phyloP scores from a whole-genome alignment of 2,329 filamentous ascomycete species.

The Peltaster fructicola region DNA sequence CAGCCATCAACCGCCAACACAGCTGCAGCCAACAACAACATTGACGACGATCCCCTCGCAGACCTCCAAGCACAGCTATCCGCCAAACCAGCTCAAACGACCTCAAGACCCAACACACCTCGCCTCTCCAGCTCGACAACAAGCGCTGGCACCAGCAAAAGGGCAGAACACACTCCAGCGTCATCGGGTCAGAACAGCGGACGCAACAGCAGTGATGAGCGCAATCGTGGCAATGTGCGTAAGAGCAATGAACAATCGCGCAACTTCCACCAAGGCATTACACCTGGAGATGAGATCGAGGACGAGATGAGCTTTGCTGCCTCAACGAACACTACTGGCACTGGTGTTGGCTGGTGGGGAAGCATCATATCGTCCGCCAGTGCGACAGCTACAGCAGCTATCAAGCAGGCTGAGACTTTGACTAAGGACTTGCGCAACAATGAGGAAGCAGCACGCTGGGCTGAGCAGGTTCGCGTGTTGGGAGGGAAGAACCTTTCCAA shows the following conservation, averaged over 20 bases:
- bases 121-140: slow-evolving; percentile 36
- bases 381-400: slow-evolving; percentile 65
- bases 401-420: slow-evolving; percentile 82
- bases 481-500: slow-evolving; percentile 9
- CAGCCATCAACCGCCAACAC: slow-evolving; percentile 26
- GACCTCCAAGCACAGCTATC: slow-evolving; percentile 69
- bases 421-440: slow-evolving; percentile 93
- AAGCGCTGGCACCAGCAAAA: slow-evolving; percentile 20
- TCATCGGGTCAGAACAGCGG: slow-evolving; percentile 30
- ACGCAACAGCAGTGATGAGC: slow-evolving; percentile 47
- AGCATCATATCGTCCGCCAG: slow-evolving; percentile 63
- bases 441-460: slow-evolving; percentile 92
- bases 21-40: slow-evolving; percentile 20
- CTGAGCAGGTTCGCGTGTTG: slow-evolving; percentile 70
- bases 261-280: slow-evolving; percentile 54
- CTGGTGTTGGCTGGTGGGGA: slow-evolving; percentile 74
- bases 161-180: slow-evolving; percentile 33
- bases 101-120: slow-evolving; percentile 66
- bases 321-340: slow-evolving; percentile 6
- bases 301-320: slow-evolving; percentile 2
- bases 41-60: slow-evolving; percentile 44
- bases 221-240: slow-evolving; percentile 27
- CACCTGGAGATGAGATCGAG: slow-evolving; percentile 40
- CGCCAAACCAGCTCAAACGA: slow-evolving; percentile 43
- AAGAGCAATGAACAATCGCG: slow-evolving; percentile 65